These are phyloP conservation scores for Aphanomyces cochlioides DNA, from an alignment of 352 stramenopile species.

Conservation along the genomic window DNA sequence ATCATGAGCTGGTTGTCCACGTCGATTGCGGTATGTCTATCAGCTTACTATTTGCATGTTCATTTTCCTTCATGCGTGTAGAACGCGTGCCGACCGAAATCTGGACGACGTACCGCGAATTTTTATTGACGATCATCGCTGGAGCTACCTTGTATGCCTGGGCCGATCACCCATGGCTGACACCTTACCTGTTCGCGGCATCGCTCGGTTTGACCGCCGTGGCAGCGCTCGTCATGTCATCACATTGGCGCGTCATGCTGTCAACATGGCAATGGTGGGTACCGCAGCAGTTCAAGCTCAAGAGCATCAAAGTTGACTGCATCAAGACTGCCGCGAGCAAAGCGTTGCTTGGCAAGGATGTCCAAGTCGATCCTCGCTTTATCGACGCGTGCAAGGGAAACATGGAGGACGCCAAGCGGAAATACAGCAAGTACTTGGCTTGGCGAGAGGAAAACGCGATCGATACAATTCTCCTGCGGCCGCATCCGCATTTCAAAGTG, in stretches of 20 bases:
- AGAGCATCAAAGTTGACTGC: conserved; percentile 21
- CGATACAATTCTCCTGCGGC: conserved; percentile 58
- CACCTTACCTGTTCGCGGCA: not conserved
- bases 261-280: conserved; percentile 12
- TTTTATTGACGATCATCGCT: not conserved
- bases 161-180: not conserved
- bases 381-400: conserved; percentile 62
- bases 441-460: conserved; percentile 68
- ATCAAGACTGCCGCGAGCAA: conserved; percentile 30
- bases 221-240: not conserved
- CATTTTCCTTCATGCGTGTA: not conserved
- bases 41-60: too few species aligned
- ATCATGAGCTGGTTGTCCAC: not conserved
- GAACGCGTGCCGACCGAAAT: not conserved
- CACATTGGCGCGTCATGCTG: conserved; percentile 3
- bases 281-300: conserved; percentile 13
- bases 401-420: conserved; percentile 63
- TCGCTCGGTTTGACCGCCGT: not conserved
- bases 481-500: conserved; percentile 47
- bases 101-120: not conserved
- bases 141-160: not conserved
- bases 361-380: conserved; percentile 51
- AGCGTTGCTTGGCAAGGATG: conserved; percentile 37
- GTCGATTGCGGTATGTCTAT: conserved; percentile 2
- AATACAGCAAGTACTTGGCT: conserved; percentile 52